Evolutionary conservation across 140 eudicot species (phyloP).

Genomic region (Ambrosia hybrid): DNA sequence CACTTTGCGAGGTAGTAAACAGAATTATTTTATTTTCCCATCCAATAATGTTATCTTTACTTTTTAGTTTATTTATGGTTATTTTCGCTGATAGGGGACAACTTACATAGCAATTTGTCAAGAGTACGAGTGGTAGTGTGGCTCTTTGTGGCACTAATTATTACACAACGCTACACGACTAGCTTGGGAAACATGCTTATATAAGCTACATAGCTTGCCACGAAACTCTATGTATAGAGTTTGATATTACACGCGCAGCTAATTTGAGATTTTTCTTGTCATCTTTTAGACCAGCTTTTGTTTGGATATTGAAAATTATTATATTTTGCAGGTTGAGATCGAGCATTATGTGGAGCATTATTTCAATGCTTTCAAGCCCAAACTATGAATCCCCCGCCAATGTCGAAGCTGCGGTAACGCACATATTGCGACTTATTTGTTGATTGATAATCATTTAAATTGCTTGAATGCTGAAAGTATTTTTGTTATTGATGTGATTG

Average conservation of each 20-base stretch:
- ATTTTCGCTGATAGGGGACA: conserved; percentile 39
- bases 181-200: conserved; percentile 51
- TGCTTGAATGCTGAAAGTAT: neutral
- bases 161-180: conserved; percentile 50
- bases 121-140: conserved; percentile 42
- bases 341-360: neutral
- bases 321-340: neutral
- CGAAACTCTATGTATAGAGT: too few relatives aligned
- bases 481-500: neutral
- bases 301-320: too few relatives aligned
- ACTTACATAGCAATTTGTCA: conserved; percentile 43
- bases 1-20: conserved; percentile 34
- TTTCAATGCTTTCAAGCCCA: too few relatives aligned
- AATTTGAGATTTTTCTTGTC: too few relatives aligned
- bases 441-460: neutral
- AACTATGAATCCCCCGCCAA: neutral
- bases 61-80: neutral
- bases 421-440: neutral
- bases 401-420: neutral
- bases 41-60: too few relatives aligned
- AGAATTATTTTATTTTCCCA: neutral
- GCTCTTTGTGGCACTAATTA: conserved; percentile 46
- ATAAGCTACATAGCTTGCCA: too few relatives aligned
- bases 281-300: neutral
- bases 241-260: too few relatives aligned